Percentiles rank a stretch among this genome's conserved stretches.
phyloP scores from a whole-genome alignment of 2,329 filamentous ascomycete genomes.

The Capronia americana region DNA sequence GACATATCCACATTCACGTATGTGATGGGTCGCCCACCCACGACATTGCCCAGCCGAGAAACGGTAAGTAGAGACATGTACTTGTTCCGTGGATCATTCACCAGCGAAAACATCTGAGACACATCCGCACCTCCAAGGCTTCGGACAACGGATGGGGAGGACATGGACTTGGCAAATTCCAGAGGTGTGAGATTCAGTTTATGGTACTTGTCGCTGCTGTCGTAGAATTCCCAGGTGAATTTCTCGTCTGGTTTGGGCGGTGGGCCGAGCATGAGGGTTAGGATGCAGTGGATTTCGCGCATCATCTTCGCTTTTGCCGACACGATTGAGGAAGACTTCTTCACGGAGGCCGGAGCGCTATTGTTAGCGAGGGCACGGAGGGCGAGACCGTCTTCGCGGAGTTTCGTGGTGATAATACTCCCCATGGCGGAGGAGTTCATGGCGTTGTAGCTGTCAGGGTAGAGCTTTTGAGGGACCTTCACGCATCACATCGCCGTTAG shows the following conservation, averaged over 20 bases:
- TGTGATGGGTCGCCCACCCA: slow-evolving; percentile 74
- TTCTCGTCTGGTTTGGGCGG: slow-evolving; percentile 71
- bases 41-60: slow-evolving; percentile 78
- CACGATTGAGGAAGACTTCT: slow-evolving; percentile 51
- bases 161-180: slow-evolving; percentile 73
- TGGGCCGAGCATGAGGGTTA: slow-evolving; percentile 82
- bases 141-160: slow-evolving; percentile 63
- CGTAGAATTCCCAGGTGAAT: slow-evolving; percentile 83
- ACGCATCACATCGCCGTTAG: neutral
- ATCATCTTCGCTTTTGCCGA: slow-evolving; percentile 74
- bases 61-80: slow-evolving; percentile 77
- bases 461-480: slow-evolving; percentile 73
- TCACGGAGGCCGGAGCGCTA: slow-evolving; percentile 44
- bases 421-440: slow-evolving; percentile 74
- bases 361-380: slow-evolving; percentile 65
- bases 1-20: slow-evolving; percentile 83
- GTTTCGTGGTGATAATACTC: slow-evolving; percentile 77
- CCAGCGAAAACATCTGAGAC: slow-evolving; percentile 75
- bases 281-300: slow-evolving; percentile 76
- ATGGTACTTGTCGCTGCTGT: slow-evolving; percentile 69
- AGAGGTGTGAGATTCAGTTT: slow-evolving; percentile 70
- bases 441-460: slow-evolving; percentile 83
- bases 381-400: slow-evolving; percentile 81
- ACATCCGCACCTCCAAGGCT: slow-evolving; percentile 66
- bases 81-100: slow-evolving; percentile 82